Base-by-base conservation (phyloP, 805 yeast genomes). In the Candida pseudofarinosa region DNA sequence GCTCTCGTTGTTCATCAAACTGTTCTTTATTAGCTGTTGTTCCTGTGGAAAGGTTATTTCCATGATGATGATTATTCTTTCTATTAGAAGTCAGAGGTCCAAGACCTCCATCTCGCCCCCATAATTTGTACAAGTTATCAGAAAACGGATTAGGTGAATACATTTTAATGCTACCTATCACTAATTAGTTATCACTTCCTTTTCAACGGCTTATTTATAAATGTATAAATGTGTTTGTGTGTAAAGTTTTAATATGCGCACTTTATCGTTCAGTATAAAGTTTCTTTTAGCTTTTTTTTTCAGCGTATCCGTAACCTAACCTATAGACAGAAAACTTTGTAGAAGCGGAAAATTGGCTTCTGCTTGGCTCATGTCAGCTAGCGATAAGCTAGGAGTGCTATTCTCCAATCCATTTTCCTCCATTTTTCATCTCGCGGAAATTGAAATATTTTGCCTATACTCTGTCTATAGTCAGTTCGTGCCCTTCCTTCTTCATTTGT, bases 141-240 rank as follows among this genome's bases (percentile, higher is more conserved):
- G 78, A 69, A 14, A 74, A 66, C 40, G 76, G 42, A 38, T 63
- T 63, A 7, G 82, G 81, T 38, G 75, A 54, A 49, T 71, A 76
- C 82, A 77, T 77, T 3, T 14, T 31, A 4, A 4, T 12, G 20
- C 5, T 2, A 17, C 16, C 15, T n/a, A 3, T 19, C n/a, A 35
- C 7, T 13, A n/a, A 32, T 13, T 7, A n/a, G 13, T n/a, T 7
- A 6, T 15, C 13, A 32, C 7, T 7, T 6, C 7, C 6, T 6
- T 32, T n/a, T 32, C n/a, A 7, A 32, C 7, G 17, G 17, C 17
- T 14, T 15, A 14, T n/a, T 32, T 14, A 35, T 10, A 35, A 35
- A 4, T 35, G 19, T 16, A 35, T 10, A 35, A 35, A 4, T 35
- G 19, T 16, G 19, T 35, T 35, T 35, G 38, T 19, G 38, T 35